Conservation (phyloP, 345 rosid genomes). For the Melastoma malabathricum region DNA sequence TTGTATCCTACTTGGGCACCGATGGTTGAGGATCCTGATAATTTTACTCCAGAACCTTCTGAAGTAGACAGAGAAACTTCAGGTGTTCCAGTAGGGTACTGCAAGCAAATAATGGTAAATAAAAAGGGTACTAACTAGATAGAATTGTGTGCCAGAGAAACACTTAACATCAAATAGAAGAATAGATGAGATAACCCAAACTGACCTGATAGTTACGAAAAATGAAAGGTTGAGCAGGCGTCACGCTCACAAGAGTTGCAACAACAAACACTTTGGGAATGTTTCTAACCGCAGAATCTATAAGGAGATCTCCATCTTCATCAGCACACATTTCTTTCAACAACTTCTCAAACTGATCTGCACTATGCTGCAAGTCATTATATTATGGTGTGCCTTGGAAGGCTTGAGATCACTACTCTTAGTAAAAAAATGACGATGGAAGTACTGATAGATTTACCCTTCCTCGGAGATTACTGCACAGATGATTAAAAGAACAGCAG, state of each 20-base stretch:
- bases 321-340: slow-evolving; percentile 96
- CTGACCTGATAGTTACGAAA: slow-evolving; percentile 95
- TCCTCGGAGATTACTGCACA: no score
- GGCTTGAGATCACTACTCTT: no score
- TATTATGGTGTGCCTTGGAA: slow-evolving; percentile 4
- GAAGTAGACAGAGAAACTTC: slow-evolving; percentile 68
- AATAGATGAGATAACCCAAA: neutral
- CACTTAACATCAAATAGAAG: neutral
- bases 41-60: slow-evolving; percentile 57
- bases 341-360: slow-evolving; percentile 91
- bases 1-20: slow-evolving; percentile 80
- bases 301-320: slow-evolving; percentile 86
- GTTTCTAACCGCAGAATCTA: slow-evolving; percentile 87
- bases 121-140: neutral
- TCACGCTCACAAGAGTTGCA: slow-evolving; percentile 82
- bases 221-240: slow-evolving; percentile 92
- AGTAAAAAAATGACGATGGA: no score
- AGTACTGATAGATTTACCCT: no score
- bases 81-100: slow-evolving; percentile 92
- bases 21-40: slow-evolving; percentile 47
- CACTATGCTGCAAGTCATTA: slow-evolving; percentile 84
- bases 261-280: slow-evolving; percentile 91
- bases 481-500: no score
- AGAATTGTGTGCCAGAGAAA: neutral
- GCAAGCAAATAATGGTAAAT: slow-evolving; percentile 11